Evolutionary conservation across 2,329 filamentous ascomycete genomes (phyloP).

Genomic region (Paraphoma chrysanthemicola): DNA sequence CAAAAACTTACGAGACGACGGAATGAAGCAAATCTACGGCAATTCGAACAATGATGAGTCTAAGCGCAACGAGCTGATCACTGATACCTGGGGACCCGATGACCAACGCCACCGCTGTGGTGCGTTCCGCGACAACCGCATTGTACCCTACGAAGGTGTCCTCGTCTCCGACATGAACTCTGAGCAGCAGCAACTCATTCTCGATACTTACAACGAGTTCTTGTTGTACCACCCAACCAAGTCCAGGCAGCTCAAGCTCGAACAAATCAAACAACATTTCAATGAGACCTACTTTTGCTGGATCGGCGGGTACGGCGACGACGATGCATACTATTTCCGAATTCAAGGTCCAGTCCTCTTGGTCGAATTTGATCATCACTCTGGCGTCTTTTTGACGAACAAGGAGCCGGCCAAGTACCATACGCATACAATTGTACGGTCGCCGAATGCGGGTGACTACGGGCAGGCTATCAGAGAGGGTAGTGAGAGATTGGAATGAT

Average conservation of each 20-base stretch:
- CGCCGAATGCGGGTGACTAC: conserved; percentile 79
- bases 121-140: conserved; percentile 78
- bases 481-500: conserved; percentile 21
- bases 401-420: conserved; percentile 78
- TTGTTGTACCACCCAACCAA: conserved; percentile 69
- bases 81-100: conserved; percentile 78
- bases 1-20: conserved; percentile 66
- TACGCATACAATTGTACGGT: conserved; percentile 75
- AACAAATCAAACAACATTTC: conserved; percentile 63
- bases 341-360: conserved; percentile 78
- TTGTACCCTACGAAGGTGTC: conserved; percentile 76
- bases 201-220: conserved; percentile 68
- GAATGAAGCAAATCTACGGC: conserved; percentile 62
- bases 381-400: conserved; percentile 78
- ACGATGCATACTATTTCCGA: conserved; percentile 78
- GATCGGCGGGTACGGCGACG: conserved; percentile 73
- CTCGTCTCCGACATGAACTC: conserved; percentile 57
- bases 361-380: conserved; percentile 81
- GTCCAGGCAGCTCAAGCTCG: conserved; percentile 63
- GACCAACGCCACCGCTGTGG: conserved; percentile 81
- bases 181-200: conserved; percentile 62
- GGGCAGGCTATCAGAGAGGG: conserved; percentile 60
- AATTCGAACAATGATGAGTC: conserved; percentile 32
- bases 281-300: conserved; percentile 80
- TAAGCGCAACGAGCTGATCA: conserved; percentile 47